Conservation (phyloP, 1,284 basidiomycete genomes). For the Fistulina hepatica region DNA sequence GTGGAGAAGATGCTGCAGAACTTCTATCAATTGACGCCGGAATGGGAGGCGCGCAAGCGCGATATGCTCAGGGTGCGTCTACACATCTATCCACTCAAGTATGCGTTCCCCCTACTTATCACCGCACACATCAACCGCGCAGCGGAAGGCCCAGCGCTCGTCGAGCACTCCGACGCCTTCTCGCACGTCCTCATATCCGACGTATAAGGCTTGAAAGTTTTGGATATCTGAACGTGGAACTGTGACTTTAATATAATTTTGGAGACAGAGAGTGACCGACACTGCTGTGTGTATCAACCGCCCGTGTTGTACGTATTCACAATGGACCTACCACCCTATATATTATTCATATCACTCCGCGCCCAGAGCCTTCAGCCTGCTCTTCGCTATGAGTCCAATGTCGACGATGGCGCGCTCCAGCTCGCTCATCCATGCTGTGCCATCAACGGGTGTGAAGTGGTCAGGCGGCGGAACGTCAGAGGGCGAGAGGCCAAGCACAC, state of each 20-base stretch:
- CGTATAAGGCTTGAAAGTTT: conserved; percentile 2
- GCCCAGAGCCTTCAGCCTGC: conserved; percentile 40
- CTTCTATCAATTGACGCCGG: conserved; percentile 45
- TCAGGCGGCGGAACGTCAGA: conserved; percentile 33
- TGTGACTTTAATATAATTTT: background rate
- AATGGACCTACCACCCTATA: background rate
- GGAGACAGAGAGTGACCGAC: background rate
- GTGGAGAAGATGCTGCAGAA: conserved; percentile 38
- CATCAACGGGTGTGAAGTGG: conserved; percentile 31
- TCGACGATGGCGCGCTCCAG: conserved; percentile 62
- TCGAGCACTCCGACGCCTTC: conserved; percentile 6
- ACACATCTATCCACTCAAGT: conserved; percentile 9
- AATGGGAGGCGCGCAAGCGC: conserved; percentile 48
- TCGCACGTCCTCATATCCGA: conserved; percentile 1
- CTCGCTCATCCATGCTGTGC: conserved; percentile 49
- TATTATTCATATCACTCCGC: conserved; percentile 18
- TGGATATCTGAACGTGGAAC: conserved; percentile 8
- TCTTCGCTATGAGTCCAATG: conserved; percentile 66
- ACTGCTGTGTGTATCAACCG: conserved; percentile 1
- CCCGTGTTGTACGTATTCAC: background rate
- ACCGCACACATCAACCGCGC: conserved; percentile 12
- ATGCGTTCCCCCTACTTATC: conserved; percentile 6
- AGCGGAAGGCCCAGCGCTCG: conserved; percentile 7
- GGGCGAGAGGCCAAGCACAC: conserved; percentile 40
- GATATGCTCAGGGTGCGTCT: conserved; percentile 28